Evolutionary conservation across 257 asterid genomes (phyloP).

Genomic region (Nicotiana undulata): DNA sequence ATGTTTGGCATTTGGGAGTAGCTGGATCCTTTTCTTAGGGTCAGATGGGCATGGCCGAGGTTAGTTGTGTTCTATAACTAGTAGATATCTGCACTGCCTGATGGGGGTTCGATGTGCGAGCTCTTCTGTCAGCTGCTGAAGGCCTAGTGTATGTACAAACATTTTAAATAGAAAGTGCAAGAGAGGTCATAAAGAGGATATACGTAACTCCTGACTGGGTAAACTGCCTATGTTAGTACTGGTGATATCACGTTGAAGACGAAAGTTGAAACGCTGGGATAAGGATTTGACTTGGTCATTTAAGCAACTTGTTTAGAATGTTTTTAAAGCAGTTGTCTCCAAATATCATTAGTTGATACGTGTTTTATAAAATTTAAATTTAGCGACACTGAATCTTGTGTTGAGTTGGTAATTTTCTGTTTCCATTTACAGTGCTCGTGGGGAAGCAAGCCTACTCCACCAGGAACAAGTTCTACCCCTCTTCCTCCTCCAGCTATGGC

Average conservation of each 20-base stretch:
- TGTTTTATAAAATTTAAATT: neutral
- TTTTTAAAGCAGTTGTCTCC: neutral
- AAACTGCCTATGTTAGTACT: neutral
- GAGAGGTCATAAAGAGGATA: neutral
- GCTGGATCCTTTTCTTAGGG: neutral
- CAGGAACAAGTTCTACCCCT: constrained; percentile 56
- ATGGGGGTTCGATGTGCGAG: neutral
- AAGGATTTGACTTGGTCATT: neutral
- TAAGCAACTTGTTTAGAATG: neutral
- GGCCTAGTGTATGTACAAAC: neutral
- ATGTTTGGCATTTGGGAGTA: neutral
- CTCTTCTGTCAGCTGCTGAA: neutral
- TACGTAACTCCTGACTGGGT: neutral
- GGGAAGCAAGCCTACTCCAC: constrained; percentile 86
- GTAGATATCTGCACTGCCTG: neutral
- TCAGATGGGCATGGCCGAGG: neutral
- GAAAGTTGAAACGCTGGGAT: neutral
- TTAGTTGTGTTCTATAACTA: neutral
- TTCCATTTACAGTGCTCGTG: constrained; percentile 55
- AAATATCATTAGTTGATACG: neutral
- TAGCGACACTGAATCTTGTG: neutral
- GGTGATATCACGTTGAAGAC: neutral
- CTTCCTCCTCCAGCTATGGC: constrained; percentile 60
- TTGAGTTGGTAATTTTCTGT: neutral
- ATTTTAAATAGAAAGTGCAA: neutral